phyloP scores from a whole-genome alignment of 2,329 filamentous ascomycete genomes.

The Curvularia sp. region DNA sequence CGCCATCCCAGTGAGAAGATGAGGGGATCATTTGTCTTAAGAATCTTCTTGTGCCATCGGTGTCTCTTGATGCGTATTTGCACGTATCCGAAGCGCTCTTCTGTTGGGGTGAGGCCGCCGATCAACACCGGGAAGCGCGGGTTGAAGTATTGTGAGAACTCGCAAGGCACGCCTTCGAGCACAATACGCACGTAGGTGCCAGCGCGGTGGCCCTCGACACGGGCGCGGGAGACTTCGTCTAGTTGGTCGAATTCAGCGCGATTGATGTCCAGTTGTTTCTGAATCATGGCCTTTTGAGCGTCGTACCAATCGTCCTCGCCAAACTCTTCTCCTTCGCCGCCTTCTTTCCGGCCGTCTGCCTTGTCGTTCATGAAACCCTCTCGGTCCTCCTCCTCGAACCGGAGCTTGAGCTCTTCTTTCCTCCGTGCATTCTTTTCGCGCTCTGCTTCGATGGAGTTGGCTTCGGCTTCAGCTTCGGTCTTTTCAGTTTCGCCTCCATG shows the following conservation, averaged over 20 bases:
- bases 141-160: slow-evolving; percentile 86
- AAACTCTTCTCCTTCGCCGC: slow-evolving; percentile 75
- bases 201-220: slow-evolving; percentile 88
- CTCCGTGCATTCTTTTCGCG: slow-evolving; percentile 87
- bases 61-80: slow-evolving; percentile 97
- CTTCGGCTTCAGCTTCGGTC: slow-evolving; percentile 54
- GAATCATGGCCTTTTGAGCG: slow-evolving; percentile 88
- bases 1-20: slow-evolving; percentile 98
- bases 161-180: slow-evolving; percentile 85
- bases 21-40: slow-evolving; percentile 96
- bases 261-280: slow-evolving; percentile 97
- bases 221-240: slow-evolving; percentile 80
- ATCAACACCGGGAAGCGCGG: slow-evolving; percentile 83
- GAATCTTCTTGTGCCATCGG: slow-evolving; percentile 98
- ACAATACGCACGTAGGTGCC: slow-evolving; percentile 94
- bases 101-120: slow-evolving; percentile 89
- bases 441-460: slow-evolving; percentile 77
- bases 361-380: slow-evolving; percentile 95
- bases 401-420: slow-evolving; percentile 92
- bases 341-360: slow-evolving; percentile 74
- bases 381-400: slow-evolving; percentile 97
- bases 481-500: slow-evolving; percentile 53
- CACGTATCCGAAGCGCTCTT: slow-evolving; percentile 94
- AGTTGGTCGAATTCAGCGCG: slow-evolving; percentile 88
- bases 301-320: slow-evolving; percentile 99